phyloP scores from a whole-genome alignment of 768 basidiomycete genomes.

The Termitomyces sp. region DNA sequence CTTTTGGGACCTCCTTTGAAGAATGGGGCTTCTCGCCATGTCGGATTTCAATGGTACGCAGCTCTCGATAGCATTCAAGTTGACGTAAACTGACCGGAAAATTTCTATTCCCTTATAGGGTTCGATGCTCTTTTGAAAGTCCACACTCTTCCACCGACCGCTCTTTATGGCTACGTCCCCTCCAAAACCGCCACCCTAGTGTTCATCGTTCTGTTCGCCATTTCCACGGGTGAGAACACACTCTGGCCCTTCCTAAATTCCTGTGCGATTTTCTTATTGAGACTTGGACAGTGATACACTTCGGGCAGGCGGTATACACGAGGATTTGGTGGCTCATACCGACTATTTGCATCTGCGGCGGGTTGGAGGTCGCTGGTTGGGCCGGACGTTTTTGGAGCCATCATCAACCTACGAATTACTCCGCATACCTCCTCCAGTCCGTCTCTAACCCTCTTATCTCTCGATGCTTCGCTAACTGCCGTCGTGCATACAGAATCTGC shows the following conservation, averaged over 20 bases:
- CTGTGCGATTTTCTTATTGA: neutral
- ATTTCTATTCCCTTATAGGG: neutral
- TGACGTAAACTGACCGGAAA: neutral
- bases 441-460: neutral
- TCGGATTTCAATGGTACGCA: neutral
- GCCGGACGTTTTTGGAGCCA: slow-evolving; percentile 52
- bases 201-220: slow-evolving; percentile 38
- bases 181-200: slow-evolving; percentile 35
- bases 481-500: slow-evolving; percentile 30
- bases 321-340: slow-evolving; percentile 53
- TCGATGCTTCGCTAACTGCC: neutral
- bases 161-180: slow-evolving; percentile 39
- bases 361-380: slow-evolving; percentile 58
- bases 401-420: slow-evolving; percentile 19
- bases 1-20: neutral
- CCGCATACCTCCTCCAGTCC: slow-evolving; percentile 42
- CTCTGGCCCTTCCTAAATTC: neutral
- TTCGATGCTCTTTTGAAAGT: neutral
- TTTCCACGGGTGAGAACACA: slow-evolving; percentile 34
- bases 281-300: slow-evolving; percentile 39
- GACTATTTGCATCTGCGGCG: slow-evolving; percentile 45
- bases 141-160: neutral
- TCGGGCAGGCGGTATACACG: slow-evolving; percentile 40
- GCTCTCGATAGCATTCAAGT: neutral
- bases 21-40: neutral